These are phyloP conservation scores for Aspergillus diversus DNA, from an alignment of 495 filamentous ascomycete genomes.

Conservation along the genomic window DNA sequence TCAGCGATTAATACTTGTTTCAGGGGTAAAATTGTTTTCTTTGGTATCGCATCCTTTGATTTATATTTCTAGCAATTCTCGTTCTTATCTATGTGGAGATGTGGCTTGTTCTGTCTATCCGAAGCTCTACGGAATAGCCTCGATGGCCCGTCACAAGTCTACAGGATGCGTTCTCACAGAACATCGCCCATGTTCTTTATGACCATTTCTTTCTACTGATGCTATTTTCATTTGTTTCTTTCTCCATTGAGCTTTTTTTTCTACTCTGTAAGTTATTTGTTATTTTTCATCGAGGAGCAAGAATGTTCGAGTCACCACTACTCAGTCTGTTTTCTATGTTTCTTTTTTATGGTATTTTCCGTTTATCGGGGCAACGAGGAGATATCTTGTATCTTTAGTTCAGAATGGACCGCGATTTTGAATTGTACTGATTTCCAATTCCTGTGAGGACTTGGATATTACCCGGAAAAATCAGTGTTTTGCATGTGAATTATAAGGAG, in stretches of 20 bases:
- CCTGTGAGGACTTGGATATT: neutral
- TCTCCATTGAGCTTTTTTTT: neutral
- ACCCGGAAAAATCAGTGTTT: neutral
- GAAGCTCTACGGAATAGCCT: constrained; percentile 11
- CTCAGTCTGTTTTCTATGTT: constrained; percentile 8
- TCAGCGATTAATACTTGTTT: constrained; percentile 42
- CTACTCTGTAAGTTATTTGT: constrained; percentile 13
- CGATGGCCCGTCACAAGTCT: constrained; percentile 6
- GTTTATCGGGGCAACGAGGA: constrained; percentile 1
- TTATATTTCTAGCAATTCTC: constrained; percentile 8
- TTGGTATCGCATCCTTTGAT: constrained; percentile 16
- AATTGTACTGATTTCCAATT: neutral
- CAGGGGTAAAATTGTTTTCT: constrained; percentile 36
- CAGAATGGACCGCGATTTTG: constrained; percentile 13
- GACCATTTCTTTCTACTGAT: constrained; percentile 9
- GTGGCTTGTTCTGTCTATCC: constrained; percentile 15
- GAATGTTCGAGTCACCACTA: constrained; percentile 16
- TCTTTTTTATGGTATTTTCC: neutral
- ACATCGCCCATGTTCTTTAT: constrained; percentile 18
- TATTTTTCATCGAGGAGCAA: constrained; percentile 18
- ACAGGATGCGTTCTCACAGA: constrained; percentile 15
- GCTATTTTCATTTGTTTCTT: neutral
- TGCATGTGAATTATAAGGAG: neutral
- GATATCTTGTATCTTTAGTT: constrained; percentile 22
- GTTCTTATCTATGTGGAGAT: constrained; percentile 8